Evolutionary conservation across 2,329 filamentous ascomycete genomes (phyloP).

Genomic region (Aspergillus ochraceus): DNA sequence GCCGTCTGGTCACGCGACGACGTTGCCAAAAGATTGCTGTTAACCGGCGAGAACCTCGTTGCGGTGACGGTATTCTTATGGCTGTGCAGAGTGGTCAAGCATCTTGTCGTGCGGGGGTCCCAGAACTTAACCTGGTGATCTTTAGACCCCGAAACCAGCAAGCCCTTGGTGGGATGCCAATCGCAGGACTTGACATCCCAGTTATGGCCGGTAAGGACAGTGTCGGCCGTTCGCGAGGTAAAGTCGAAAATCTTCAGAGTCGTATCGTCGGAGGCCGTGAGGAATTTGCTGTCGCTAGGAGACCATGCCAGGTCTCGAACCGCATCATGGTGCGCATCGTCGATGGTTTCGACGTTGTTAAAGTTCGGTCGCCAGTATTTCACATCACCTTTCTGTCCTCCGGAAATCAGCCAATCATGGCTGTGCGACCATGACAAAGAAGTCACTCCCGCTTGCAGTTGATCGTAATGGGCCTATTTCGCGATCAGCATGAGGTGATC

Average conservation of each 20-base stretch:
- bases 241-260: constrained; percentile 97
- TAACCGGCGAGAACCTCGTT: constrained; percentile 82
- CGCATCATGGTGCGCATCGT: constrained; percentile 81
- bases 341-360: constrained; percentile 93
- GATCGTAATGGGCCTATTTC: constrained; percentile 69
- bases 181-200: constrained; percentile 98
- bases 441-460: constrained; percentile 46
- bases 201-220: constrained; percentile 84
- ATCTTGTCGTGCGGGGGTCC: constrained; percentile 90
- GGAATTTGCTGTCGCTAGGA: constrained; percentile 92
- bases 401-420: constrained; percentile 95
- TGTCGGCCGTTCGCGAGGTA: constrained; percentile 78
- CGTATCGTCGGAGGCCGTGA: constrained; percentile 92
- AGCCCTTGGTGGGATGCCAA: constrained; percentile 93
- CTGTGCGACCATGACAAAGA: constrained; percentile 76
- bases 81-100: constrained; percentile 88
- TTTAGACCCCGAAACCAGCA: constrained; percentile 94
- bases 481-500: constrained; percentile 12
- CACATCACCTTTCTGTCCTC: constrained; percentile 89
- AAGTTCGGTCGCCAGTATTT: constrained; percentile 99
- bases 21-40: constrained; percentile 82
- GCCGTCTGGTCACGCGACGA: constrained; percentile 92
- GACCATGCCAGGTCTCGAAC: constrained; percentile 91
- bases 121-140: constrained; percentile 97
- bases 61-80: constrained; percentile 98